Base-by-base conservation (phyloP, 257 asterid species). In the Ocimum tenuiflorum region DNA sequence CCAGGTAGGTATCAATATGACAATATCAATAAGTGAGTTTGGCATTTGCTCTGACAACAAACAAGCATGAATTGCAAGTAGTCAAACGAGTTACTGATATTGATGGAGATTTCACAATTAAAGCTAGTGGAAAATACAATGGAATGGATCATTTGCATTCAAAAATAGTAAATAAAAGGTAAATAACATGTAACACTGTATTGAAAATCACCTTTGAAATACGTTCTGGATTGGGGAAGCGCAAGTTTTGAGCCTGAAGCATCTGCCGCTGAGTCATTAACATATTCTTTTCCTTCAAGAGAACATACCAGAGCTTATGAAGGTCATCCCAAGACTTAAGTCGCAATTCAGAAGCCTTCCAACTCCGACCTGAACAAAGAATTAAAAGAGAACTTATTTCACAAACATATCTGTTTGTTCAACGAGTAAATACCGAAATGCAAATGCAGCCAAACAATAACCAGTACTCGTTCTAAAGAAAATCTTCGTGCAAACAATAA, bases 241-340 rank as follows among this genome's bases (percentile, higher is more conserved):
- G 82, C 7, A 92, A 77, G 75, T 86, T 89, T 74, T 89, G 95
- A 65, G 99, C 86, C 48, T 87, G 73, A 60, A 92, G 96, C 96
- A 89, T 89, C 73, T 92, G 95, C 7, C 95, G 89, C 72, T 92
- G 96, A 66, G 91, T 82, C 96, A 89, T 85, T 82, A 92, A 78
- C 95, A 87, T 85, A 82, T 87, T 92, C 78, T 87, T 89, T 74
- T 89, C 96, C 87, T 84, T 87, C 50, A 89, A 75, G 68, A 92
- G 91, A 63, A 92, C 95, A 75, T 77, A 84, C 97, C 97, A 92
- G 8, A 92, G 88, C 84, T 89, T 91, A 53, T 89, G 81, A 69
- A 92, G 95, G 78, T 92, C 97, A 76, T 92, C 97, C 99, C 99
- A 92, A 15, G 97, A 89, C 85, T 89, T 89, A 61, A 92, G 90